A percentile compares a stretch with the other conserved stretches of the same genome.
Conservation (phyloP, 192 early-diverging fungal genomes). For the Podochytrium sp. region DNA sequence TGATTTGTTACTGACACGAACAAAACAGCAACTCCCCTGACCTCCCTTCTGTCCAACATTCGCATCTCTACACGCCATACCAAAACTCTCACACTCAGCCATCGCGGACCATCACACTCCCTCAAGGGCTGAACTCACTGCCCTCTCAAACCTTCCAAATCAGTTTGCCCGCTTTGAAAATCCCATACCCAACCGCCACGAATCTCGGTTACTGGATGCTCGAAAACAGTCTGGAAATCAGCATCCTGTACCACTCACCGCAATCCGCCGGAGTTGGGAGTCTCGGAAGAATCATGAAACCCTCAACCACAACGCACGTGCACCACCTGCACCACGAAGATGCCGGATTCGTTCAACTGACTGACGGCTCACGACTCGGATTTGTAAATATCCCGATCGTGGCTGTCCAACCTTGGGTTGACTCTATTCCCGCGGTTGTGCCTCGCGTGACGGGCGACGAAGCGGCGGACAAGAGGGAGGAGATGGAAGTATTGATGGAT, state of each 20-base stretch:
- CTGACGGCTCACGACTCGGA: background rate
- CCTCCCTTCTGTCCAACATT: background rate
- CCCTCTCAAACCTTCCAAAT: background rate
- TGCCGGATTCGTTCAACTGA: background rate
- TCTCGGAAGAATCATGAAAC: constrained; percentile 13
- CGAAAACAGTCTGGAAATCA: constrained; percentile 19
- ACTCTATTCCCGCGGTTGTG: no score
- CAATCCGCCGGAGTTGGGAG: background rate
- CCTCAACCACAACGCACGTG: background rate
- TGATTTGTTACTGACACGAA: background rate
- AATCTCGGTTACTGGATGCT: constrained; percentile 23
- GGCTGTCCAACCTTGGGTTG: constrained; percentile 1
- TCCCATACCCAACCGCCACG: constrained; percentile 14
- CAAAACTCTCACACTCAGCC: background rate
- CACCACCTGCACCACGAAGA: constrained; percentile 18
- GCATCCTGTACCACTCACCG: background rate
- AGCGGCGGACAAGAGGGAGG: background rate
- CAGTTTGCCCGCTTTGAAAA: background rate
- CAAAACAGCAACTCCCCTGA: background rate
- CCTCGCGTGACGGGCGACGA: background rate
- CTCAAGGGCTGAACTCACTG: background rate
- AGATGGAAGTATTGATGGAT: constrained; percentile 16
- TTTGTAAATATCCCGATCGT: background rate
- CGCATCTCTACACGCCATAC: constrained; percentile 24
- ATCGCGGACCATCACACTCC: background rate